Base-by-base conservation (phyloP, 768 basidiomycete genomes). In the Suillus occidentalis region DNA sequence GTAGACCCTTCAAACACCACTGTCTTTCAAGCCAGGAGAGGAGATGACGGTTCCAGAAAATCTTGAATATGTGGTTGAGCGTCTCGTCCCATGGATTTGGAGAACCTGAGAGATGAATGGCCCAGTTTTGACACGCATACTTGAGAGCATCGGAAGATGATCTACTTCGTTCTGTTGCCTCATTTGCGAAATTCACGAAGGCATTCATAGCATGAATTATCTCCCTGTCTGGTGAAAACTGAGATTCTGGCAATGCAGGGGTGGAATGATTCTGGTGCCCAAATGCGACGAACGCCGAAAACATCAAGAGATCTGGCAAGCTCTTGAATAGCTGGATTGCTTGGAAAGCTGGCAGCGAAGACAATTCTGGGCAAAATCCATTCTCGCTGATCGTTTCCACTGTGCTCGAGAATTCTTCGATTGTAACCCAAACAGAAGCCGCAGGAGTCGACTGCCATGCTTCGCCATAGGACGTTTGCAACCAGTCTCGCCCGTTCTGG, bases 91-190 rank as follows among this genome's bases (percentile, higher is more conserved):
- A 31, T 53, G 52, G 52, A 53, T 31, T 53, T 12, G 28, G 52
- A 53, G 52, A 4, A 9, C 18, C 8, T 8, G 22, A 53, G 52
- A 53, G 52, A 31, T 53, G 52, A 31, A 53, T 18, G 8, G 52
- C 52, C 52, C 52, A 53, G 18, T 53, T 31, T 53, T 53, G 52
- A 53, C 52, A 53, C 20, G 52, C 52, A 31, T 53, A 53, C 18
- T 53, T 53, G 16, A 53, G 52, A 31, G 52, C 52, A 8, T 53
- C 52, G 5, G 28, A 53, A 18, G 25, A 16, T 10, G 52, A 31
- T 20, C 1, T 18, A 53, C 28, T 31, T 53, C 52, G 52, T 31
- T 53, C 28, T 18, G 4, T 28, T 20, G 18, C 28, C 31, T 31
- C 28, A 8, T 31, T 31, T 53, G 52, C 52, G 18, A 53, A 53